Percentiles rank a stretch among this genome's conserved stretches.
phyloP scores from a whole-genome alignment of 805 yeast species.

The Kluyveromyces lactis region DNA sequence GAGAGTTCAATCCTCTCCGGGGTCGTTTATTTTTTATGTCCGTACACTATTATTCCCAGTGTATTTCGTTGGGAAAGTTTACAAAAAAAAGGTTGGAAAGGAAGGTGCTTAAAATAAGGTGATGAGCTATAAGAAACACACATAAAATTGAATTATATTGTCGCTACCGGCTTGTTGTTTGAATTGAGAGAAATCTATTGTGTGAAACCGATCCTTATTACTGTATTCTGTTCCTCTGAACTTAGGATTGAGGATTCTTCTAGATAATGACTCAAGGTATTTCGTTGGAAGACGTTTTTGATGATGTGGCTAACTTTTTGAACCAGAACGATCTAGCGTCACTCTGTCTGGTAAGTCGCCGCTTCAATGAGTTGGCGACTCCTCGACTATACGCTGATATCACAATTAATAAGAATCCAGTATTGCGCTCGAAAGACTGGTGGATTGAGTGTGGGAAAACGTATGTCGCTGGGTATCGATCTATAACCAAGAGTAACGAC shows the following conservation, averaged over 20 bases:
- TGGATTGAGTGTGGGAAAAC: conserved; percentile 32
- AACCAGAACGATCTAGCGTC: conserved; percentile 34
- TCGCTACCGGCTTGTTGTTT: too few species aligned
- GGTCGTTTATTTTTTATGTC: conserved; percentile 30
- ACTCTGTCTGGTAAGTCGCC: conserved; percentile 28
- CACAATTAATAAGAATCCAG: conserved; percentile 30
- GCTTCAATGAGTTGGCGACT: conserved; percentile 21
- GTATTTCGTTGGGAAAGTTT: too few species aligned
- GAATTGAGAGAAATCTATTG: too few species aligned
- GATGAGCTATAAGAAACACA: too few species aligned
- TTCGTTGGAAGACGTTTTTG: not conserved
- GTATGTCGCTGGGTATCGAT: conserved; percentile 31
- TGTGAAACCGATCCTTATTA: too few species aligned
- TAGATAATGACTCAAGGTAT: not conserved
- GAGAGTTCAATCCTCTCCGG: conserved; percentile 53
- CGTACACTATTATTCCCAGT: too few species aligned
- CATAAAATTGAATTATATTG: too few species aligned
- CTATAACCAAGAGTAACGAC: conserved; percentile 27
- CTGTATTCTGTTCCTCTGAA: too few species aligned
- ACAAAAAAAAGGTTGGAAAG: too few species aligned
- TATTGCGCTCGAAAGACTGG: conserved; percentile 22
- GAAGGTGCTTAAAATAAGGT: too few species aligned
- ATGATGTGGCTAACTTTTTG: conserved; percentile 16
- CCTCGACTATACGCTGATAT: conserved; percentile 33
- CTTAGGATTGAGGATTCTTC: too few species aligned